Evolutionary conservation across 441 rosid genomes (phyloP).

Genomic region (Biscutella auriculata): DNA sequence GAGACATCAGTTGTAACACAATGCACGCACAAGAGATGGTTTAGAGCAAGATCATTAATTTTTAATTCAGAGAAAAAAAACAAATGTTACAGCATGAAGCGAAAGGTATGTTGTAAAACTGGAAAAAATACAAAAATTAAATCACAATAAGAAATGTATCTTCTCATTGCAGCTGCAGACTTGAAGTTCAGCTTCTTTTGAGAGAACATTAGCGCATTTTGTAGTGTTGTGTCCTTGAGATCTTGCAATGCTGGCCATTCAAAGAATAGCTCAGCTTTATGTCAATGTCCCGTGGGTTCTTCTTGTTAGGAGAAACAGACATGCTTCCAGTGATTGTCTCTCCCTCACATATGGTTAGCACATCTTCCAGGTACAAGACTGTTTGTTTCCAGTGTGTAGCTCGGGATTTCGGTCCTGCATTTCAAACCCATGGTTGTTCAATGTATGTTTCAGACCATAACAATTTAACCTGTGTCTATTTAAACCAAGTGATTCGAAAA

Average conservation of each 20-base stretch:
- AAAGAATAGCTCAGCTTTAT: constrained; percentile 65
- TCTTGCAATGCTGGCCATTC: constrained; percentile 50
- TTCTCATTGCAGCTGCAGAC: constrained; percentile 2
- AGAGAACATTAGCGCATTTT: constrained; percentile 56
- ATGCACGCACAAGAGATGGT: background rate
- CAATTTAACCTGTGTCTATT: background rate
- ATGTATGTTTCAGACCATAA: background rate
- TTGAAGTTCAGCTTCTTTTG: background rate
- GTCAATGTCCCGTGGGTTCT: constrained; percentile 88
- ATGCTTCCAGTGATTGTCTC: constrained; percentile 76
- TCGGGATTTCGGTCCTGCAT: constrained; percentile 38
- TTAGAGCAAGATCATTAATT: background rate
- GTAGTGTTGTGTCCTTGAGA: constrained; percentile 60
- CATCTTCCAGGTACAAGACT: constrained; percentile 81
- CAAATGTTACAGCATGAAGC: constrained; percentile 3
- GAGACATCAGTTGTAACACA: background rate
- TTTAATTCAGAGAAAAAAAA: too few species aligned
- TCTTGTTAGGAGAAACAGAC: constrained; percentile 80
- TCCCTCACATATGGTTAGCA: constrained; percentile 81
- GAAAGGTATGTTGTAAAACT: constrained; percentile 10
- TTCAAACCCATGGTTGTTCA: constrained; percentile 23
- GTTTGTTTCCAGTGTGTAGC: constrained; percentile 98
- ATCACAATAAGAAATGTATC: constrained; percentile 13
- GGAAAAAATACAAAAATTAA: constrained; percentile 3
- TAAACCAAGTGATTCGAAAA: background rate